Evolutionary conservation across 2,329 filamentous ascomycete species (phyloP), one percentile per base, ranked within the genome.

Genomic region (Pseudodiploospora longispora): DNA sequence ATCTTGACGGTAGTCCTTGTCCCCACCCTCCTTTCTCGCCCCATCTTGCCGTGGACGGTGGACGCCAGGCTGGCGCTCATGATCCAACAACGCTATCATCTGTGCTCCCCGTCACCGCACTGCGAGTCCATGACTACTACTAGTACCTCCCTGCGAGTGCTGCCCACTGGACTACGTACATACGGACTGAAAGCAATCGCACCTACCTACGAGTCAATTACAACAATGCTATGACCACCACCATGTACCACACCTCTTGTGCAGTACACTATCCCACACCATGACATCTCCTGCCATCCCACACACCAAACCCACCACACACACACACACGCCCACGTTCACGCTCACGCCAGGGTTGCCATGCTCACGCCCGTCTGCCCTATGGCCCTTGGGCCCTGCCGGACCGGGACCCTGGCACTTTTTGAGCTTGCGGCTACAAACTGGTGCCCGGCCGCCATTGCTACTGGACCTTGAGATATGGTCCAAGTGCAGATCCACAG

Each of bases 401-500:
- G 28, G 10, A n/a, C 6, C 29, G 12, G 38, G 38, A 40, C 38
- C 38, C 38, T 40, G 19, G 19, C 19, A 19, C 19, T 19, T 19
- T 19, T 19, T 19, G 19, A 19, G 19, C 19, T 19, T 19, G 19
- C 19, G 19, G 19, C 19, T 19, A 19, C 19, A 19, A 19, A 19
- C 19, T 3, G 19, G 19, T 19, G 19, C 19, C 19, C 19, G 19
- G 19, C 19, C 19, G 19, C 19, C 19, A 19, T 19, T 19, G 19
- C 19, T 19, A 19, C 19, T 19, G 28, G 38, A 40, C 29, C 38
- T 30, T 40, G 12, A 10, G 28, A 31, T 10, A 31, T 40, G 27
- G n/a, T 30, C n/a, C 38, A 27, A 30, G 8, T 29, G 45, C 45
- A 47, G 45, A 47, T 47, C 45, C 30, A 38, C 37, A 30, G 34